Evolutionary conservation across 257 asterid genomes (phyloP).

Genomic region (Handroanthus guayacan): DNA sequence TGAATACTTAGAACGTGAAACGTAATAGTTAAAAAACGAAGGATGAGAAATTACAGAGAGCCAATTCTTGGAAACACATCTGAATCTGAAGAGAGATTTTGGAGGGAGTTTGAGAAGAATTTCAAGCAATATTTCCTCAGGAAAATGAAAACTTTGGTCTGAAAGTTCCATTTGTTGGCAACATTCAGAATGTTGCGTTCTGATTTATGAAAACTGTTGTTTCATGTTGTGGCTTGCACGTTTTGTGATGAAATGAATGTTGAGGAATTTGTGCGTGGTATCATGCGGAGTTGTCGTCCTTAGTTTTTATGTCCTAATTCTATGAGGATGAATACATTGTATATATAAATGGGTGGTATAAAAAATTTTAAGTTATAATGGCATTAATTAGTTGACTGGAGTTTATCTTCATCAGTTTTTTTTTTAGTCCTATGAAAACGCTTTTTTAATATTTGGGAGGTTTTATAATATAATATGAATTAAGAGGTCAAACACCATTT

Average conservation of each 20-base stretch:
- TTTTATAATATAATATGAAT: no score
- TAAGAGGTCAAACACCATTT: no score
- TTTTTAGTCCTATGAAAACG: neutral
- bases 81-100: constrained; percentile 35
- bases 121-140: constrained; percentile 35
- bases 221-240: constrained; percentile 28
- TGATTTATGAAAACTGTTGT: neutral
- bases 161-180: constrained; percentile 18
- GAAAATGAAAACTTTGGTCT: constrained; percentile 4
- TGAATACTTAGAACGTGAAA: constrained; percentile 15
- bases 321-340: no score
- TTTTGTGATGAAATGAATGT: neutral
- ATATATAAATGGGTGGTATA: no score
- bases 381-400: constrained; percentile 25
- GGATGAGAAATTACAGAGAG: constrained; percentile 38
- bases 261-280: neutral
- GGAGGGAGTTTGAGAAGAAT: constrained; percentile 41
- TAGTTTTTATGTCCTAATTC: no score
- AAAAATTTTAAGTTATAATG: neutral
- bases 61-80: constrained; percentile 44
- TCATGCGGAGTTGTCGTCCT: constrained; percentile 22
- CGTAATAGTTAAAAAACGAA: constrained; percentile 8
- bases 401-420: neutral
- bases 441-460: no score
- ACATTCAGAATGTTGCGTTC: neutral